A percentile compares a stretch with the other conserved stretches of the same genome.
Evolutionary conservation across 2,329 filamentous ascomycete genomes (phyloP).

Genomic region (Fusarium sarcochroum): DNA sequence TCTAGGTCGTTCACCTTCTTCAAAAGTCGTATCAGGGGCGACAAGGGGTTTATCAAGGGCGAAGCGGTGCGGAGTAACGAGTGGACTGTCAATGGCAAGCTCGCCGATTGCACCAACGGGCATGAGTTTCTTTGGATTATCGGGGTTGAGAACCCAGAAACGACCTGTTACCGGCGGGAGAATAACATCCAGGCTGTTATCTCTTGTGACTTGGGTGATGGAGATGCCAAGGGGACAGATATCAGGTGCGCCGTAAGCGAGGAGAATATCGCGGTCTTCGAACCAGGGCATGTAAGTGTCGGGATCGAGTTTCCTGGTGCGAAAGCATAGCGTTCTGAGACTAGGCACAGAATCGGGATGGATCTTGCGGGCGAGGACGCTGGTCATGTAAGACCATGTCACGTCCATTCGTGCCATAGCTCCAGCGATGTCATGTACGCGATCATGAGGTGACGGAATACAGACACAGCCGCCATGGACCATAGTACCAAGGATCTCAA

Average conservation of each 20-base stretch:
- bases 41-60: slow-evolving; percentile 48
- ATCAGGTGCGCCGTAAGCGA: slow-evolving; percentile 67
- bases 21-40: slow-evolving; percentile 33
- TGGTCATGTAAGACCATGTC: slow-evolving; percentile 70
- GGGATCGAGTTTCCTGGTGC: slow-evolving; percentile 64
- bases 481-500: slow-evolving; percentile 67
- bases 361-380: slow-evolving; percentile 67
- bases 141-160: slow-evolving; percentile 67
- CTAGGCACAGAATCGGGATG: slow-evolving; percentile 55
- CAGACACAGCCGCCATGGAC: slow-evolving; percentile 72
- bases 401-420: slow-evolving; percentile 65
- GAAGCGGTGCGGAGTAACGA: slow-evolving; percentile 55
- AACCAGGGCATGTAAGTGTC: slow-evolving; percentile 65
- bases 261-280: slow-evolving; percentile 60
- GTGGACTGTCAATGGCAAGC: slow-evolving; percentile 69
- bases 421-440: slow-evolving; percentile 64
- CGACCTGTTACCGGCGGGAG: slow-evolving; percentile 63
- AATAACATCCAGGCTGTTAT: slow-evolving; percentile 59
- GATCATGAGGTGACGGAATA: slow-evolving; percentile 65
- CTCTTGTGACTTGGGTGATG: slow-evolving; percentile 58
- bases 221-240: slow-evolving; percentile 67
- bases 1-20: slow-evolving; percentile 21
- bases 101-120: slow-evolving; percentile 70
- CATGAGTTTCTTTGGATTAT: slow-evolving; percentile 65
- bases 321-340: slow-evolving; percentile 60